phyloP scores from a whole-genome alignment of 192 early-diverging fungal species.

The Fimicolochytrium jonesii region DNA sequence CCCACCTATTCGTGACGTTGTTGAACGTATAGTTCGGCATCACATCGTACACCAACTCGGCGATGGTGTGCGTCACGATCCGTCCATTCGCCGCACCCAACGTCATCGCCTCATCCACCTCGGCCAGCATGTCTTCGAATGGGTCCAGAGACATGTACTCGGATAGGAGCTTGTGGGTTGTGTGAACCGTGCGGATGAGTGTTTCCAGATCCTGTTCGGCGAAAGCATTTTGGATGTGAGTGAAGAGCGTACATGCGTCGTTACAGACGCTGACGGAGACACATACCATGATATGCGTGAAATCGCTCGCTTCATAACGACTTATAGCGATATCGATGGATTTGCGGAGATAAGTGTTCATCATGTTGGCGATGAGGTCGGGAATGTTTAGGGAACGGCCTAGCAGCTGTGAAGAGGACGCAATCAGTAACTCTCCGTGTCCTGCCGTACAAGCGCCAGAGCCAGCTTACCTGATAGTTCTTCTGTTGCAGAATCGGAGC shows the following conservation, averaged over 20 bases:
- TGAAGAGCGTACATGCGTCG: too few relatives aligned
- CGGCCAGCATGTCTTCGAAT: conserved; percentile 46
- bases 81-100: conserved; percentile 29
- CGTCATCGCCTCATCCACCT: conserved; percentile 40
- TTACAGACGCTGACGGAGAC: too few relatives aligned
- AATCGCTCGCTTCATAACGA: conserved; percentile 40
- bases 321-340: conserved; percentile 43
- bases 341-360: conserved; percentile 38
- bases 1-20: conserved; percentile 26
- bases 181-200: conserved; percentile 28
- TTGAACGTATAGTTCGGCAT: conserved; percentile 51
- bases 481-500: conserved; percentile 32
- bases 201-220: conserved; percentile 40
- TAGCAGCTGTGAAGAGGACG: conserved; percentile 34
- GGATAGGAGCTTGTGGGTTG: conserved; percentile 39
- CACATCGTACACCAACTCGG: conserved; percentile 61
- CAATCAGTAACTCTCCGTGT: too few relatives aligned
- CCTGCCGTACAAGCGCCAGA: too few relatives aligned
- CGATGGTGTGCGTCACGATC: conserved; percentile 50
- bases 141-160: conserved; percentile 32
- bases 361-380: conserved; percentile 33
- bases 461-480: conserved; percentile 18
- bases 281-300: conserved; percentile 35
- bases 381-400: conserved; percentile 42
- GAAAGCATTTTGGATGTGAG: not conserved